Percentiles rank a stretch among this genome's conserved stretches.
These are phyloP conservation scores for Rhizophagus sp. DNA, from an alignment of 192 early-diverging fungal species.

Conservation along the genomic window DNA sequence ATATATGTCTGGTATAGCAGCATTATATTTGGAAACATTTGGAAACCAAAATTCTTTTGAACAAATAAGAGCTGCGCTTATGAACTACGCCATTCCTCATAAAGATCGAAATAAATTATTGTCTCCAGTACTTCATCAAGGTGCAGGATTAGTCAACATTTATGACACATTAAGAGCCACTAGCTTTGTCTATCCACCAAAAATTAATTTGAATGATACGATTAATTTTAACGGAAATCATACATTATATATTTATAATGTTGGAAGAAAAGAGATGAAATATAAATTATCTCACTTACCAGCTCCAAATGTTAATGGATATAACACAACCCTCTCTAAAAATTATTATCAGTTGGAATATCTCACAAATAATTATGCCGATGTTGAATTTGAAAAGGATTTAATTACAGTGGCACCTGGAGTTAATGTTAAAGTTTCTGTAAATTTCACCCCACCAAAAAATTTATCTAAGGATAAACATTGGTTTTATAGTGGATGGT, in stretches of 20 bases:
- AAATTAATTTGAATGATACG: constrained; percentile 36
- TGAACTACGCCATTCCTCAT: constrained; percentile 35
- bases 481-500: constrained; percentile 53
- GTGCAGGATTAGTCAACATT: constrained; percentile 36
- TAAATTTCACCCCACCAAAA: constrained; percentile 42
- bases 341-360: no score
- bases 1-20: constrained; percentile 40
- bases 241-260: not conserved
- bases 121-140: constrained; percentile 35
- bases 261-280: not conserved
- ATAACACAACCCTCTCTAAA: no score
- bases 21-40: constrained; percentile 33
- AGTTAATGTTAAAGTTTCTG: constrained; percentile 34
- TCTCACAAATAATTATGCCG: no score
- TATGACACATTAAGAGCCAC: constrained; percentile 29
- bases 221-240: not conserved
- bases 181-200: constrained; percentile 26
- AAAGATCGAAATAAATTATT: constrained; percentile 8
- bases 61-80: constrained; percentile 28
- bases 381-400: constrained; percentile 21
- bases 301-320: no score
- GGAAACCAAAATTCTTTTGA: not conserved
- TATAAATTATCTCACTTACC: not conserved
- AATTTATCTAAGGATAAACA: constrained; percentile 31
- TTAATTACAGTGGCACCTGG: constrained; percentile 37